Conservation (phyloP, 1,284 basidiomycete species). For the Trametes pubescens region DNA sequence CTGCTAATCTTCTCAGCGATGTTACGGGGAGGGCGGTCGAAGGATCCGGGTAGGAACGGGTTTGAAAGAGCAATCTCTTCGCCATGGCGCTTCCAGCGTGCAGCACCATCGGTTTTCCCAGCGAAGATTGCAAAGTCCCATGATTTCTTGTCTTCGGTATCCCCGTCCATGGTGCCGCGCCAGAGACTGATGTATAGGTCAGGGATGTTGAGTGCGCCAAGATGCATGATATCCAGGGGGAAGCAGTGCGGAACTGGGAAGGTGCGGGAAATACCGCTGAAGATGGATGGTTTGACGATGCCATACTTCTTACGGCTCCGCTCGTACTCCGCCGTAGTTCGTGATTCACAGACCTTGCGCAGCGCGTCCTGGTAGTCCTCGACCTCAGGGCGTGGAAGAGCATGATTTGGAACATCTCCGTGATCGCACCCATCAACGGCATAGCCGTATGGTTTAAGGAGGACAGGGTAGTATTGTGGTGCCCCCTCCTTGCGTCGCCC, state of each 20-base stretch:
- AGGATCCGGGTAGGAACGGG: constrained; percentile 34
- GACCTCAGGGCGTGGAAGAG: background rate
- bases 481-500: background rate
- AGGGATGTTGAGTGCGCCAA: constrained; percentile 38
- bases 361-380: background rate
- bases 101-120: background rate
- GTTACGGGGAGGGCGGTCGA: constrained; percentile 38
- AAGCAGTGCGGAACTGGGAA: background rate
- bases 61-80: constrained; percentile 18
- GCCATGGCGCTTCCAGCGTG: constrained; percentile 13
- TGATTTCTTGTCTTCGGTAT: background rate
- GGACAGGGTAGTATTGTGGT: background rate
- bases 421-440: background rate
- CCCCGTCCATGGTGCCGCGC: constrained; percentile 25
- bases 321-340: background rate
- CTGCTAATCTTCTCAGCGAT: constrained; percentile 36
- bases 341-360: background rate
- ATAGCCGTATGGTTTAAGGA: background rate
- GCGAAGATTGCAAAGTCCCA: background rate
- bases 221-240: constrained; percentile 42
- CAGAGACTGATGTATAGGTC: constrained; percentile 40
- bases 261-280: background rate
- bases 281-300: background rate
- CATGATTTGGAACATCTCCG: background rate
- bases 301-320: background rate